These are phyloP conservation scores for Monascus purpureus DNA, from an alignment of 495 filamentous ascomycete species.

Conservation along the genomic window DNA sequence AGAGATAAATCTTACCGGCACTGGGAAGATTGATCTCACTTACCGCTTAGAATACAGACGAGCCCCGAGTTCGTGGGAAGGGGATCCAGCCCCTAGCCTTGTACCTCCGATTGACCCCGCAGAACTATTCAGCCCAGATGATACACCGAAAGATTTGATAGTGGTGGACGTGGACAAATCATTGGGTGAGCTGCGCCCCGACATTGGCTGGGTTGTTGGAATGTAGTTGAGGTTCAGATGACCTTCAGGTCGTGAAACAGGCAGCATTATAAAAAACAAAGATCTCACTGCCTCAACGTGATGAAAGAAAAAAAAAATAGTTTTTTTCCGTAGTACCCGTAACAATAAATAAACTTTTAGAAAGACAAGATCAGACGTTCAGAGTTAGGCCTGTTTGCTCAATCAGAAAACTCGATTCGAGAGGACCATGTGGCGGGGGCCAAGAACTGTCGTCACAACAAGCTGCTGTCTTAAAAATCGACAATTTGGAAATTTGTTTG, in stretches of 20 bases:
- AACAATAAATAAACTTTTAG: no score
- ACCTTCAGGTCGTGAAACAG: constrained; percentile 49
- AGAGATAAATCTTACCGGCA: no score
- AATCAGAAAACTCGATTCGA: not conserved
- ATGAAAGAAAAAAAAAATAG: constrained; percentile 6
- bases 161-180: constrained; percentile 57
- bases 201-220: constrained; percentile 61
- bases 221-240: constrained; percentile 68
- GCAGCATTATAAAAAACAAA: constrained; percentile 69
- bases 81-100: constrained; percentile 88
- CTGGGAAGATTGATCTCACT: no score
- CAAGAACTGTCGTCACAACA: not conserved
- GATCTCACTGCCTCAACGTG: constrained; percentile 11
- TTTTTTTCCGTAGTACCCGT: no score
- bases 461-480: not conserved
- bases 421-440: not conserved
- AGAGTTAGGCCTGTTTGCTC: not conserved
- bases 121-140: constrained; percentile 46
- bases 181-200: constrained; percentile 74
- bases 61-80: constrained; percentile 77
- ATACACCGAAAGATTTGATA: constrained; percentile 59
- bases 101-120: constrained; percentile 57
- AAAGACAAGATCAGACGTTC: constrained; percentile 1
- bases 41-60: constrained; percentile 88
- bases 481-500: no score